Conservation (phyloP, 495 filamentous ascomycete species). For the Lasiosphaeris hirsuta region DNA sequence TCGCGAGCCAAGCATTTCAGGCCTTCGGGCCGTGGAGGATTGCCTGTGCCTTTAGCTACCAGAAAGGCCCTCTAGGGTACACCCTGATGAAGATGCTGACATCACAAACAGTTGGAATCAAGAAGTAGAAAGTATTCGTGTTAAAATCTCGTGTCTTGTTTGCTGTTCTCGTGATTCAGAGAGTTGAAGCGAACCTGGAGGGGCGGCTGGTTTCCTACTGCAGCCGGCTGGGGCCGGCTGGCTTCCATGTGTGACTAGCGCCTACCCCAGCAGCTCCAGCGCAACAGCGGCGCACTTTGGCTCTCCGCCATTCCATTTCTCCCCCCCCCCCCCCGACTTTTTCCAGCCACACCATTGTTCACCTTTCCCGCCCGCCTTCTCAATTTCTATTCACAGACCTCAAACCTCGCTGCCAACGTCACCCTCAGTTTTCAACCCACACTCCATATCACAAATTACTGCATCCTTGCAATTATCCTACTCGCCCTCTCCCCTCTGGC, state of each 20-base stretch:
- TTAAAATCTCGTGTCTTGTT: too few relatives aligned
- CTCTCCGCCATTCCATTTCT: constrained; percentile 8
- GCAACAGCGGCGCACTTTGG: constrained; percentile 1
- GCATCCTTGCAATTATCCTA: constrained; percentile 30
- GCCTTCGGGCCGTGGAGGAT: background rate
- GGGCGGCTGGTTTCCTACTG: too few relatives aligned
- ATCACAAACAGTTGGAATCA: too few relatives aligned
- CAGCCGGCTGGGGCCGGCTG: too few relatives aligned
- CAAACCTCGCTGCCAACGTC: constrained; percentile 9
- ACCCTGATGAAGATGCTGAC: too few relatives aligned
- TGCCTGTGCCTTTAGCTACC: too few relatives aligned
- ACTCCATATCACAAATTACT: constrained; percentile 19
- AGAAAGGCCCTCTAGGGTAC: too few relatives aligned
- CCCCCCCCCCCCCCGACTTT: constrained; percentile 11
- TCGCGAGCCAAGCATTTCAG: background rate
- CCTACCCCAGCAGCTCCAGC: too few relatives aligned
- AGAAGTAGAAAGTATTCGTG: too few relatives aligned
- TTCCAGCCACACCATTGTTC: constrained; percentile 31
- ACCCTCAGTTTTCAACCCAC: constrained; percentile 16
- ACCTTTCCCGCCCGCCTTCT: constrained; percentile 23
- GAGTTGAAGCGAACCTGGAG: too few relatives aligned
- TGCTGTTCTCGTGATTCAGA: too few relatives aligned
- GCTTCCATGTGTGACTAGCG: too few relatives aligned
- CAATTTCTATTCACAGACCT: constrained; percentile 16
- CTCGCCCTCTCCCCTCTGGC: background rate